Percentiles rank a stretch among this genome's conserved stretches.
Evolutionary conservation across 345 rosid species (phyloP).

Genomic region (Syzygium oleosum): DNA sequence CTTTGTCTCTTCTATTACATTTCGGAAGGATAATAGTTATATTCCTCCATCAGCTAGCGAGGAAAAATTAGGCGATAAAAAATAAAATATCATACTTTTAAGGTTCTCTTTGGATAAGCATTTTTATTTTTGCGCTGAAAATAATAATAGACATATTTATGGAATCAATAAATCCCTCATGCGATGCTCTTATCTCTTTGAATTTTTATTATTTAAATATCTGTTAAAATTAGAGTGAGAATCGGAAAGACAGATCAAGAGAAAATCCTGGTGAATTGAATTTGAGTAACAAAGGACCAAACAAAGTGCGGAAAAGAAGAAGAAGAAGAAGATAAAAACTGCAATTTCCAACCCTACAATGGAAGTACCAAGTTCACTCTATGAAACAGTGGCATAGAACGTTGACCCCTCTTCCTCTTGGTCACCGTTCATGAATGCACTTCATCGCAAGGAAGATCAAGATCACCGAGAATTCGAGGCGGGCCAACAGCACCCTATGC

Average conservation of each 20-base stretch:
- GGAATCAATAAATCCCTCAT: not conserved
- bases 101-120: not conserved
- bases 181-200: not conserved
- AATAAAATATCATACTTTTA: not conserved
- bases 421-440: not conserved
- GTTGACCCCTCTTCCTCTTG: too few species aligned
- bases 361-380: too few species aligned
- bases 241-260: too few species aligned
- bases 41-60: not conserved
- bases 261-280: not conserved
- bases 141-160: too few species aligned
- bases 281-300: not conserved
- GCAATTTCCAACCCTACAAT: too few species aligned
- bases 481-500: not conserved
- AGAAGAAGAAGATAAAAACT: too few species aligned
- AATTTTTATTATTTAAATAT: too few species aligned
- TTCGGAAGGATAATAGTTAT: not conserved
- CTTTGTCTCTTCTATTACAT: not conserved
- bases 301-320: not conserved
- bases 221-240: not conserved
- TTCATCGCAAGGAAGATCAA: accelerated
- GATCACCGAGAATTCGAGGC: not conserved
- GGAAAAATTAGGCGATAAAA: not conserved
- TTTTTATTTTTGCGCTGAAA: too few species aligned
- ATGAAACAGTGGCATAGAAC: too few species aligned